These are phyloP conservation scores for Nicotiana tomentosiformis DNA, from an alignment of 257 asterid genomes.

Conservation along the genomic window DNA sequence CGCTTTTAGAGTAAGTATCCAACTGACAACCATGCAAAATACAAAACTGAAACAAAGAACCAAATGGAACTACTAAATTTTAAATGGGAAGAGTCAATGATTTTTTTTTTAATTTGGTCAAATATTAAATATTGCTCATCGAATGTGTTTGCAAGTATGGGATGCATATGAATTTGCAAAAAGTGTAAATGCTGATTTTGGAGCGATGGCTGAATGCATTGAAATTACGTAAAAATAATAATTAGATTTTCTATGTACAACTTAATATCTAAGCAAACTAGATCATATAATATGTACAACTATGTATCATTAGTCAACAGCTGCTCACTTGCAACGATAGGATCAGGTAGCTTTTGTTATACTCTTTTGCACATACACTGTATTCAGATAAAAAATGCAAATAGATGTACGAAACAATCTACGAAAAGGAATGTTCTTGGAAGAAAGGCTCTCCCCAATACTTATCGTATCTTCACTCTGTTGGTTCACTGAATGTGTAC, in stretches of 20 bases:
- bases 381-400: not conserved
- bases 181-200: too few relatives aligned
- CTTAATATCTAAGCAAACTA: not conserved
- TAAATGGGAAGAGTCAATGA: too few relatives aligned
- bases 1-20: too few relatives aligned
- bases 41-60: too few relatives aligned
- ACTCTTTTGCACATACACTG: slow-evolving; percentile 9
- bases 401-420: not conserved
- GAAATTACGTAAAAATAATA: too few relatives aligned
- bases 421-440: slow-evolving; percentile 17
- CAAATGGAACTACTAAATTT: too few relatives aligned
- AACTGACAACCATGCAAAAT: too few relatives aligned
- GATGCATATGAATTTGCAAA: too few relatives aligned
- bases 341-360: slow-evolving; percentile 5
- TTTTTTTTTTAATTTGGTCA: too few relatives aligned
- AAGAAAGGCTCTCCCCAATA: not conserved
- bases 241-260: not conserved
- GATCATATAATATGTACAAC: not conserved
- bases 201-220: too few relatives aligned
- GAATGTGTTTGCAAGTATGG: too few relatives aligned
- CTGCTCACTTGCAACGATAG: slow-evolving; percentile 13
- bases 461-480: not conserved
- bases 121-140: too few relatives aligned
- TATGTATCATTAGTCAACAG: not conserved
- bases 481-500: slow-evolving; percentile 6